Evolutionary conservation across 352 stramenopile species (phyloP).

Genomic region (Globisporangium radiosum): DNA sequence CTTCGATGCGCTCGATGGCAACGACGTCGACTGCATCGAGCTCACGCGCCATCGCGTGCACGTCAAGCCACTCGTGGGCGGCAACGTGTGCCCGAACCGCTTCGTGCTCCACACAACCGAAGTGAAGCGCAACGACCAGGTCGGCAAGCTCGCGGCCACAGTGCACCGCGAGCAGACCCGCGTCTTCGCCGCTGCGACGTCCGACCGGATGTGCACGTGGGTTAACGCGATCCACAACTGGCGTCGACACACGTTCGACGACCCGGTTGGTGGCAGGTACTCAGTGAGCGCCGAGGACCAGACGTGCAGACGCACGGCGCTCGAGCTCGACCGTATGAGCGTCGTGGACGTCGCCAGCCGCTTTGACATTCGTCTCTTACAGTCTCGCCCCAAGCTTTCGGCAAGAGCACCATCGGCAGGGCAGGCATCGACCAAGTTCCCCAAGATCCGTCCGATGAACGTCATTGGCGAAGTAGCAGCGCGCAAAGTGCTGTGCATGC

Average conservation of each 20-base stretch:
- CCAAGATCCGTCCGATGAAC: slow-evolving; percentile 12
- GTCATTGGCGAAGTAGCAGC: slow-evolving; percentile 11
- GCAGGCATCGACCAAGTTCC: slow-evolving; percentile 11
- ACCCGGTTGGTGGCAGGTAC: slow-evolving; percentile 24
- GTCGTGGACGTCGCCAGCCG: slow-evolving; percentile 21
- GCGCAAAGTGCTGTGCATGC: slow-evolving; percentile 14
- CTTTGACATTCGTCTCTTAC: slow-evolving; percentile 43
- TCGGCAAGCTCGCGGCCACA: slow-evolving; percentile 29
- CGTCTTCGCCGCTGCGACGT: slow-evolving; percentile 47
- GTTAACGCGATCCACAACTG: slow-evolving; percentile 69
- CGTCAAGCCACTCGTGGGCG: slow-evolving; percentile 34
- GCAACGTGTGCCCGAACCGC: slow-evolving; percentile 58
- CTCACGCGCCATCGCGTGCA: slow-evolving; percentile 64
- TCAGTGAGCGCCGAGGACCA: slow-evolving; percentile 12
- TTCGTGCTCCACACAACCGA: slow-evolving; percentile 47
- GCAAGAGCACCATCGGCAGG: background rate
- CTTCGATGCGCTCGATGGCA: slow-evolving; percentile 32
- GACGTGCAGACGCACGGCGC: slow-evolving; percentile 15
- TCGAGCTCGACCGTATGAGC: slow-evolving; percentile 13
- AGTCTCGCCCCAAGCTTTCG: background rate
- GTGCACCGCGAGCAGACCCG: slow-evolving; percentile 24
- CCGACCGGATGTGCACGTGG: slow-evolving; percentile 57
- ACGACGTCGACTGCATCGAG: slow-evolving; percentile 28
- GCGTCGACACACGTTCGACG: slow-evolving; percentile 56
- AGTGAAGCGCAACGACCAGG: slow-evolving; percentile 46